Conservation (phyloP, 306 rosid genomes). For the Prunus salicina region DNA sequence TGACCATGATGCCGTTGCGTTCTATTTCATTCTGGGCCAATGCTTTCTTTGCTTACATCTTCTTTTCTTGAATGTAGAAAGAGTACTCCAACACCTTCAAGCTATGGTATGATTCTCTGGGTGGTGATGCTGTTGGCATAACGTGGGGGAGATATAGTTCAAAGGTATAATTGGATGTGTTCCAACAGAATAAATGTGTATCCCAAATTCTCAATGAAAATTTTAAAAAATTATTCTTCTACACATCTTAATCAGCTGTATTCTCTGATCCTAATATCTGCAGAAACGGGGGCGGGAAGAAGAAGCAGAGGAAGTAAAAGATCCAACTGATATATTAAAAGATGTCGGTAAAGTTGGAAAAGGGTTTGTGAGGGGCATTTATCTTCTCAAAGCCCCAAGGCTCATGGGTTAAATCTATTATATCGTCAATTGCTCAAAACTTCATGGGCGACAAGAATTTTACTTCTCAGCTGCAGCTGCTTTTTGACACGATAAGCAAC, state of each 20-base stretch:
- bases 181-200: not conserved
- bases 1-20: conserved; percentile 1
- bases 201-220: not conserved
- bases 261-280: conserved; percentile 13
- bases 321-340: conserved; percentile 55
- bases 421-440: not conserved
- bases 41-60: not conserved
- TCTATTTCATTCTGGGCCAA: not conserved
- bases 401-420: not conserved
- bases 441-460: not conserved
- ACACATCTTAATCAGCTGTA: conserved; percentile 5
- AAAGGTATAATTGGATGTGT: conserved; percentile 47
- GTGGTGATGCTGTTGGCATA: conserved; percentile 90
- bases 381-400: conserved; percentile 69
- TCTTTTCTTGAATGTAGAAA: conserved; percentile 39
- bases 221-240: not conserved
- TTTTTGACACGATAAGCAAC: not conserved
- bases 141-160: conserved; percentile 66
- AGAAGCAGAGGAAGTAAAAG: conserved; percentile 34
- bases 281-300: conserved; percentile 80
- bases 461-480: not conserved
- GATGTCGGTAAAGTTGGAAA: conserved; percentile 70
- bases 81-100: conserved; percentile 60
- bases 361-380: conserved; percentile 71
- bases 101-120: conserved; percentile 90